Evolutionary conservation across 2,329 filamentous ascomycete genomes (phyloP), one percentile per base, ranked within the genome.

Genomic region (Aspergillus cejpii): DNA sequence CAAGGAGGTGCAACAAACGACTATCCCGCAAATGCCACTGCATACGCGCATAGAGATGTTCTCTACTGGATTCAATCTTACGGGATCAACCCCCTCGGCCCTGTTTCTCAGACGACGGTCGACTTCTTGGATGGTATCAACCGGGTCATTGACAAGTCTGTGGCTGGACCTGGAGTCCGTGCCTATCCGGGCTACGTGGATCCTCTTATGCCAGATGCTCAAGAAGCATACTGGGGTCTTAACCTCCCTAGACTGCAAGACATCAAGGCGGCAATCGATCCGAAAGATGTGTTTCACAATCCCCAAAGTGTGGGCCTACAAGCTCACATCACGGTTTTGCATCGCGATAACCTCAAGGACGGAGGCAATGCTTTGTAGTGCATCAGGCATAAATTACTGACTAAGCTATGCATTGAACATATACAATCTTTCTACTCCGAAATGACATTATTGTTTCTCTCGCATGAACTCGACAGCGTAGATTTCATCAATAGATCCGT

Each of bases 111-210:
- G n/a, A 66, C 63, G 10, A 78, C 74, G 4, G 69, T 66, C 45
- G 52, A 64, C 2, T 81, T 81, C 47, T 56, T 81, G 34, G 64
- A 67, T 8, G 71, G 73, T 12, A 66, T 83, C 31, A 74, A 80
- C 54, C 48, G 64, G 10, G 7, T 58, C 14, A 44, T 58, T n/a
- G 29, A 37, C 3, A 38, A 26, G 6, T 33, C 67, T 1, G 63
- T 68, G 10, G 56, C 64, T 2, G 58, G 64, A 7, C 66, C 66
- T 0, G 46, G 44, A 0, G 63, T 69, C 41, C 74, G 74, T 6
- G 75, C 76, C 1, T 84, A 84, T 58, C 73, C 79, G 1, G 80
- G 80, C 1, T 84, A 83, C 51, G 74, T 83, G 2, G 79, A 83
- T 55, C 71, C 71, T 4, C 61, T 59, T 5, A 57, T 81, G 34